Conservation (phyloP, 768 basidiomycete genomes). For the Leucogyrophana mollusca region DNA sequence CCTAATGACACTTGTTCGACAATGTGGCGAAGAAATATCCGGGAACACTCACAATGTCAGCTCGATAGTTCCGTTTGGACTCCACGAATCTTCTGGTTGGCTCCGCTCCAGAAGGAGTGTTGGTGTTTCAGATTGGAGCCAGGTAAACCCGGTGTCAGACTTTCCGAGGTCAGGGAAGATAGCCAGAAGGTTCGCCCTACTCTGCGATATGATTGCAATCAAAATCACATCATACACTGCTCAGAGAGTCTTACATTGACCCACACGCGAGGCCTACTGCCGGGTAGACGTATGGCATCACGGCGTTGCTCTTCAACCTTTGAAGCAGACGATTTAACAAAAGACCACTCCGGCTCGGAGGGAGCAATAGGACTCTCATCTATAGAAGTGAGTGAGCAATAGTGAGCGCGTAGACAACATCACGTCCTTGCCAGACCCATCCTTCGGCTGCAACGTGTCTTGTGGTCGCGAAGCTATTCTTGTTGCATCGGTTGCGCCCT, state of each 20-base stretch:
- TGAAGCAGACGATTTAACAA: conserved; percentile 9
- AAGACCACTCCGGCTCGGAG: conserved; percentile 15
- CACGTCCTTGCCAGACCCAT: neutral
- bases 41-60: conserved; percentile 20
- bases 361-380: too few relatives aligned
- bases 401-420: neutral
- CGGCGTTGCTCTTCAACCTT: neutral
- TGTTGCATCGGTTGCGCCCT: conserved; percentile 1
- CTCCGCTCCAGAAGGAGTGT: conserved; percentile 19
- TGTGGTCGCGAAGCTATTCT: neutral
- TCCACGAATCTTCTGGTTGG: conserved; percentile 14
- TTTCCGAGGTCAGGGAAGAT: conserved; percentile 25
- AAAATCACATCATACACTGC: neutral
- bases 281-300: neutral
- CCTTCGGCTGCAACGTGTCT: neutral
- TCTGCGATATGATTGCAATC: conserved; percentile 12
- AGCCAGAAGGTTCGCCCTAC: conserved; percentile 15
- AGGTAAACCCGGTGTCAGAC: conserved; percentile 16
- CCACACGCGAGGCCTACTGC: conserved; percentile 22
- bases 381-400: neutral
- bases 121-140: conserved; percentile 27
- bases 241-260: conserved; percentile 19
- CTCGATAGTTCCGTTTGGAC: conserved; percentile 12
- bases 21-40: neutral
- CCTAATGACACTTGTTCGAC: conserved; percentile 5